These are phyloP conservation scores for Fusarium guadeloupense DNA, from an alignment of 2,329 filamentous ascomycete species.

Conservation along the genomic window DNA sequence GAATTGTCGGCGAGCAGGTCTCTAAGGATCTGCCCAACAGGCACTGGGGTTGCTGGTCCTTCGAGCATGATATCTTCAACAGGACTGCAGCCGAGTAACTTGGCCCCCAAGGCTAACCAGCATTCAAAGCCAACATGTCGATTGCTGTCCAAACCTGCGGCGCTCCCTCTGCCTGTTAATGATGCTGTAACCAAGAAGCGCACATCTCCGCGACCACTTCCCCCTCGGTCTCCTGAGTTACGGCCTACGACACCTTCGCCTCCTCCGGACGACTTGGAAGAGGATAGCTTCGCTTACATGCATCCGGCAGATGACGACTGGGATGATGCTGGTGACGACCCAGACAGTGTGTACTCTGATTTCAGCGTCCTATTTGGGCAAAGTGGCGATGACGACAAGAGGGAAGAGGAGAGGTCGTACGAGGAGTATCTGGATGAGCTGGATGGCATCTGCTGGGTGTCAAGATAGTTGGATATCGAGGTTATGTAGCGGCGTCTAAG, in stretches of 20 bases:
- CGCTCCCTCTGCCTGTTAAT: constrained; percentile 42
- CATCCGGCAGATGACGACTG: constrained; percentile 56
- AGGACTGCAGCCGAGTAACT: constrained; percentile 4
- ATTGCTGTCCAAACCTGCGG: constrained; percentile 43
- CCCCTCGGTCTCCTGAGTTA: constrained; percentile 50
- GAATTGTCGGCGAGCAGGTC: constrained; percentile 35
- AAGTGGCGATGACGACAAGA: constrained; percentile 28
- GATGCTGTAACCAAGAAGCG: constrained; percentile 43
- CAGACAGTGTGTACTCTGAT: constrained; percentile 64
- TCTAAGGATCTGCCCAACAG: constrained; percentile 17
- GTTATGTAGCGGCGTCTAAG: neutral
- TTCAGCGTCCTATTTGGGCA: constrained; percentile 62
- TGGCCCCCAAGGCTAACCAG: constrained; percentile 15
- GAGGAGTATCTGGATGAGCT: constrained; percentile 66
- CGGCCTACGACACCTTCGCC: constrained; percentile 29
- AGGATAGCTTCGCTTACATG: constrained; percentile 61
- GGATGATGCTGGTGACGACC: constrained; percentile 54
- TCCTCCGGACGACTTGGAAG: constrained; percentile 49
- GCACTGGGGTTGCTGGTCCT: constrained; percentile 17
- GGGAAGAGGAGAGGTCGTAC: constrained; percentile 55
- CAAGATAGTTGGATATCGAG: constrained; percentile 30
- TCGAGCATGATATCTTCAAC: constrained; percentile 9
- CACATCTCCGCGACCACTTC: constrained; percentile 45
- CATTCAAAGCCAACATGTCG: constrained; percentile 37
- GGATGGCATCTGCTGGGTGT: constrained; percentile 62